Evolutionary conservation across 2,329 filamentous ascomycete genomes (phyloP).

Genomic region (Fusarium coffeatum): DNA sequence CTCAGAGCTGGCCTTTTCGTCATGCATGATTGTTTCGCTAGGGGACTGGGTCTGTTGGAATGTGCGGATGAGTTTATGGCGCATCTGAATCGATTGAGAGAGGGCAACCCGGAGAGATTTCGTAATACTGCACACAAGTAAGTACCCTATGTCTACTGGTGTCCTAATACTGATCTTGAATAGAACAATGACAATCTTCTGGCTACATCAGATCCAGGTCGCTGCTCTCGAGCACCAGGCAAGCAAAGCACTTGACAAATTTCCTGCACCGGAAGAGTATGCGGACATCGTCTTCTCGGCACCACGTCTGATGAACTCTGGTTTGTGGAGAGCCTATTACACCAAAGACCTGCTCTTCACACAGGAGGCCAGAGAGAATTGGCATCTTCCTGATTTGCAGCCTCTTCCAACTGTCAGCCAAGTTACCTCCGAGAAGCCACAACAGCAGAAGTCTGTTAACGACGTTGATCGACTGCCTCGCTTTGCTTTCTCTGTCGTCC

Average conservation of each 20-base stretch:
- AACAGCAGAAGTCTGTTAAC: rapidly evolving
- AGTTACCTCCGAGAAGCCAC: not conserved
- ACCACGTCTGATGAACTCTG: constrained; percentile 47
- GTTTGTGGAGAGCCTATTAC: constrained; percentile 50
- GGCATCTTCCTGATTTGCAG: constrained; percentile 49
- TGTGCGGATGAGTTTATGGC: constrained; percentile 48
- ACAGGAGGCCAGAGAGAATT: constrained; percentile 43
- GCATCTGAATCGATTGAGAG: constrained; percentile 44
- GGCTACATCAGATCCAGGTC: constrained; percentile 51
- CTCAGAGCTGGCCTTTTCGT: constrained; percentile 51
- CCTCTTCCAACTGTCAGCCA: constrained; percentile 41
- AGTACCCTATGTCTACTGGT: not conserved
- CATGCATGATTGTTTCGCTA: constrained; percentile 45
- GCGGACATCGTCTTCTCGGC: constrained; percentile 41
- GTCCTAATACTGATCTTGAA: not conserved
- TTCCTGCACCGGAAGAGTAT: constrained; percentile 39
- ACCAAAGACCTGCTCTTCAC: constrained; percentile 50
- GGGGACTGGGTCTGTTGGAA: constrained; percentile 41
- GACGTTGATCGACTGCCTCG: constrained; percentile 41
- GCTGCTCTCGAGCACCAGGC: constrained; percentile 46
- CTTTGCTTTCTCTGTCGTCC: constrained; percentile 49
- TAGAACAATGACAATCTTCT: constrained; percentile 52
- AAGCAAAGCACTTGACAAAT: constrained; percentile 2
- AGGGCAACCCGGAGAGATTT: constrained; percentile 47
- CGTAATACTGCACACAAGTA: constrained; percentile 51